Percentiles rank a stretch among this genome's conserved stretches.
phyloP scores from a whole-genome alignment of 2,329 filamentous ascomycete species.

The Fusarium beomiforme region DNA sequence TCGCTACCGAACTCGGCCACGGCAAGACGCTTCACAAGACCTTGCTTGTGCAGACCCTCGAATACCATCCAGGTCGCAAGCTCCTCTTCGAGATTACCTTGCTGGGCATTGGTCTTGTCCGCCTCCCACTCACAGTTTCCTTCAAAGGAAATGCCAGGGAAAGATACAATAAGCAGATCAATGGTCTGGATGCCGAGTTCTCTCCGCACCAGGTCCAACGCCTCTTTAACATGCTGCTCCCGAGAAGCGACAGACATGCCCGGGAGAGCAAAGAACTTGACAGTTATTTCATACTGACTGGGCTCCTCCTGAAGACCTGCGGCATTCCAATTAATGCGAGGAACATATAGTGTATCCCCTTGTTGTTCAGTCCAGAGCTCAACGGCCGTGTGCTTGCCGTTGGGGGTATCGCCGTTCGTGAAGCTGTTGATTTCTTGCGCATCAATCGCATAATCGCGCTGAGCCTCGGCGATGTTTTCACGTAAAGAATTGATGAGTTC shows the following conservation, averaged over 20 bases:
- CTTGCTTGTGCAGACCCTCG: slow-evolving; percentile 76
- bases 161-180: slow-evolving; percentile 91
- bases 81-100: slow-evolving; percentile 74
- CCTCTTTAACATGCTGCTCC: slow-evolving; percentile 77
- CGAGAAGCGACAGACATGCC: slow-evolving; percentile 72
- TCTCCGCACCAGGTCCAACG: slow-evolving; percentile 80
- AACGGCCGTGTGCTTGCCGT: slow-evolving; percentile 35
- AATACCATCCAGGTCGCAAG: slow-evolving; percentile 75
- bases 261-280: slow-evolving; percentile 93
- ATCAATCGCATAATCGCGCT: slow-evolving; percentile 65
- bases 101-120: slow-evolving; percentile 67
- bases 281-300: slow-evolving; percentile 89
- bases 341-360: slow-evolving; percentile 74
- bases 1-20: slow-evolving; percentile 92
- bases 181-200: slow-evolving; percentile 80
- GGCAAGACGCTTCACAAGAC: slow-evolving; percentile 79
- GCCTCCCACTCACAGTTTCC: slow-evolving; percentile 87
- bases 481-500: slow-evolving; percentile 91
- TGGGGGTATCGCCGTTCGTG: slow-evolving; percentile 43
- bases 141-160: slow-evolving; percentile 93
- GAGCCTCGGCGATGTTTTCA: slow-evolving; percentile 81
- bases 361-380: slow-evolving; percentile 76
- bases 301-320: slow-evolving; percentile 83
- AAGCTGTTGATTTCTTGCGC: slow-evolving; percentile 47
- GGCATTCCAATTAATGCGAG: slow-evolving; percentile 76